phyloP scores from a whole-genome alignment of 1,284 basidiomycete genomes.

The Ceratobasidium sp. region DNA sequence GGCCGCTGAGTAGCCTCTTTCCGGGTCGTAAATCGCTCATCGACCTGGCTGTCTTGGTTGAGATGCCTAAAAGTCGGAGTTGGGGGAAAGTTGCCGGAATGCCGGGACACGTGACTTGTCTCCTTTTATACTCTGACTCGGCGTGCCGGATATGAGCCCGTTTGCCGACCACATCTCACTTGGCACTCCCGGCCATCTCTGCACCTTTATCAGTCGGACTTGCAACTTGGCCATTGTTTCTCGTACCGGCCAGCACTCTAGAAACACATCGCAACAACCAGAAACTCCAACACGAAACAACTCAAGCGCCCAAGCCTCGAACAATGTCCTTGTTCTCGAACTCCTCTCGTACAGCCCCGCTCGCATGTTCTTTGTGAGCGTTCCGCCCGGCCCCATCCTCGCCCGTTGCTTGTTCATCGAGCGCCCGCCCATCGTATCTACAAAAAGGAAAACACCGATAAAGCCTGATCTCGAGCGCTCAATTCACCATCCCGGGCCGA shows the following conservation, averaged over 20 bases:
- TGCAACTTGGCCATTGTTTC: not conserved
- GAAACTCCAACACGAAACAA: not conserved
- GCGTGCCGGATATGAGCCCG: not conserved
- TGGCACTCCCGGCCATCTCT: not conserved
- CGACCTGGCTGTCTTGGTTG: slow-evolving; percentile 21
- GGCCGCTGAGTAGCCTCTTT: slow-evolving; percentile 2
- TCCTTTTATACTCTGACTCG: slow-evolving; percentile 16
- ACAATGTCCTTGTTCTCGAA: slow-evolving; percentile 10
- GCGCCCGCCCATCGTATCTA: not conserved
- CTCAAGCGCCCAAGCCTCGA: not conserved
- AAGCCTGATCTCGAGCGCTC: not conserved
- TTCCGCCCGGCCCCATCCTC: not conserved
- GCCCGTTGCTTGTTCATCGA: not conserved
- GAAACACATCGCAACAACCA: not conserved
- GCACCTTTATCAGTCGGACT: too few relatives aligned
- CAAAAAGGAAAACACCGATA: not conserved
- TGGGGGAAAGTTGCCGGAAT: slow-evolving; percentile 4
- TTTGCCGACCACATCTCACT: slow-evolving; percentile 19
- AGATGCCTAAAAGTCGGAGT: slow-evolving; percentile 17
- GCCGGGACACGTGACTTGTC: not conserved
- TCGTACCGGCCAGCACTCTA: not conserved
- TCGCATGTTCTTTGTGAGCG: not conserved
- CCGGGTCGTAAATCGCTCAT: slow-evolving; percentile 6
- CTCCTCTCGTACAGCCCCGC: not conserved
- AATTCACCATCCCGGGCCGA: not conserved